Conservation (phyloP, 768 basidiomycete species). For the Mycena filopes region DNA sequence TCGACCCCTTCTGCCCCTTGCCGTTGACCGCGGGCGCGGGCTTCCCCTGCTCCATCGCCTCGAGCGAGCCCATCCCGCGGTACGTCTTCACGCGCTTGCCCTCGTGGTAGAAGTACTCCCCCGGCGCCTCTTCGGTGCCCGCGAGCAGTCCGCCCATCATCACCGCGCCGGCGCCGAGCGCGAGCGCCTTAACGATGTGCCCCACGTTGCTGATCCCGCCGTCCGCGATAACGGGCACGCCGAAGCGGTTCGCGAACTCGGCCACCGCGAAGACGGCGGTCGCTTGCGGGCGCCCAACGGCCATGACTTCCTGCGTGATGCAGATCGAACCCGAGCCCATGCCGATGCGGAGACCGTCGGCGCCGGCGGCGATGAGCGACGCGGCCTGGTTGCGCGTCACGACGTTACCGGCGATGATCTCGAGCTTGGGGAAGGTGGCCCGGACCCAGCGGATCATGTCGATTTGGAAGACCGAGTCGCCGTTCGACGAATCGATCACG, state of each 20-base stretch:
- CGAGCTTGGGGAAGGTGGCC: constrained; percentile 80
- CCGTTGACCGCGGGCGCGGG: constrained; percentile 42
- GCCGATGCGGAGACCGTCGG: constrained; percentile 94
- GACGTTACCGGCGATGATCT: constrained; percentile 97
- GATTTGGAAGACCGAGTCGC: constrained; percentile 92
- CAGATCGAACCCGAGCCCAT: constrained; percentile 99
- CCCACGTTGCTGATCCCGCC: constrained; percentile 96
- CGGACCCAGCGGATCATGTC: constrained; percentile 98
- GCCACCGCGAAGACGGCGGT: constrained; percentile 98
- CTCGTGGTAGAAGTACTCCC: constrained; percentile 99
- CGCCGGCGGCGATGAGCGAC: constrained; percentile 90
- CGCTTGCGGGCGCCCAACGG: constrained; percentile 97
- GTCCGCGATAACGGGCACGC: constrained; percentile 96
- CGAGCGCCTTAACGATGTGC: constrained; percentile 96
- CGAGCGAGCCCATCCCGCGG: constrained; percentile 97
- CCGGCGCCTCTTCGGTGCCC: constrained; percentile 96
- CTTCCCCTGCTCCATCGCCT: constrained; percentile 90
- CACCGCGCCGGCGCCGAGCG: constrained; percentile 93
- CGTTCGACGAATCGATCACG: constrained; percentile 95
- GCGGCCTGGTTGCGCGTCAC: constrained; percentile 99
- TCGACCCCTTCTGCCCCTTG: constrained; percentile 40
- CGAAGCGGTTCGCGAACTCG: constrained; percentile 93
- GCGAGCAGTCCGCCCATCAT: constrained; percentile 99
- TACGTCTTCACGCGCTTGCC: constrained; percentile 99
- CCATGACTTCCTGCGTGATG: constrained; percentile 99